A percentile compares a stretch with the other conserved stretches of the same genome.
These are phyloP conservation scores for Colletotrichum graminicola DNA, from an alignment of 2,329 filamentous ascomycete genomes.

Conservation along the genomic window DNA sequence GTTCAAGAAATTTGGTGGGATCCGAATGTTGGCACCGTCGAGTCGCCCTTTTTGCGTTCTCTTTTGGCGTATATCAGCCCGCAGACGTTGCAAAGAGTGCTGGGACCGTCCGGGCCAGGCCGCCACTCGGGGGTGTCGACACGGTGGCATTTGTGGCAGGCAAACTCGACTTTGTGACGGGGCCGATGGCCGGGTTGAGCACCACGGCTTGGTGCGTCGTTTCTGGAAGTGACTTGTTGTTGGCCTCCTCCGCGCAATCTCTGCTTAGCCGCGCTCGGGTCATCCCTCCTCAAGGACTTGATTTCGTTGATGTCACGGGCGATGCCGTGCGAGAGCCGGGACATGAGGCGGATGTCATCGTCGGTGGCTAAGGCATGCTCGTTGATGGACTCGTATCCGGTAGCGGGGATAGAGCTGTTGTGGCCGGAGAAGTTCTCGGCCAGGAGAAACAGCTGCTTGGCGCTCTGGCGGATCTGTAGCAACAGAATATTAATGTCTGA, in stretches of 20 bases:
- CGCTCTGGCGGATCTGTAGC: conserved; percentile 30
- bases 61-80: conserved; percentile 63
- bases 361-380: conserved; percentile 23
- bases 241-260: neutral
- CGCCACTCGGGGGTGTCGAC: conserved; percentile 84
- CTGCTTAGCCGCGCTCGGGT: neutral
- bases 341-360: conserved; percentile 32
- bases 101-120: conserved; percentile 77
- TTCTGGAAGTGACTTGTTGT: neutral
- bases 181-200: conserved; percentile 6
- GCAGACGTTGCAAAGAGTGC: conserved; percentile 80
- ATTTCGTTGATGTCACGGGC: conserved; percentile 36
- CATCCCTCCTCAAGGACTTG: conserved; percentile 14
- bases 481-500: neutral
- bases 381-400: conserved; percentile 11
- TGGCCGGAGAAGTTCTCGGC: conserved; percentile 21
- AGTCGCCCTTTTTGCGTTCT: conserved; percentile 39
- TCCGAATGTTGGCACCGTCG: conserved; percentile 26
- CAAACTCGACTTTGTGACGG: conserved; percentile 51
- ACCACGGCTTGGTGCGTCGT: neutral
- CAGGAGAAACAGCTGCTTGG: conserved; percentile 27
- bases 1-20: conserved; percentile 14
- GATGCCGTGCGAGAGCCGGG: conserved; percentile 34
- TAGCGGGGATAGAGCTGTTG: conserved; percentile 3
- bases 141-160: conserved; percentile 67